A percentile compares a stretch with the other conserved stretches of the same genome.
Evolutionary conservation across 2,329 filamentous ascomycete species (phyloP).

Genomic region (Elsinoe arachidis): DNA sequence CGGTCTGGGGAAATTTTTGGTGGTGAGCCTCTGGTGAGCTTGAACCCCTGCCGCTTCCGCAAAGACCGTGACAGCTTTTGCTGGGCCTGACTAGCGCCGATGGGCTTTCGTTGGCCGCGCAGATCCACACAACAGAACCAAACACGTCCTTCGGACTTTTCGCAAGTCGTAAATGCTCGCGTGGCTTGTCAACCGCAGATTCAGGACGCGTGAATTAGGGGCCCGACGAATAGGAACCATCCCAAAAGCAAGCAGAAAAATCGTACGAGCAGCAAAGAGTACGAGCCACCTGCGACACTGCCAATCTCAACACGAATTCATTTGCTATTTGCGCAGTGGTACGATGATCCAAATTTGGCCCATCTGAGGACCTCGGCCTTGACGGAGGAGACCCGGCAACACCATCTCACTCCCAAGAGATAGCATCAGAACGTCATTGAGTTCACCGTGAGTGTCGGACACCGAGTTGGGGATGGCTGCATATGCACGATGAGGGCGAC

Average conservation of each 20-base stretch:
- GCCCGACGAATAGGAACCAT: background rate
- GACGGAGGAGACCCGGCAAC: constrained; percentile 9
- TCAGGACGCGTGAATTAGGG: background rate
- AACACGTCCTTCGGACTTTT: background rate
- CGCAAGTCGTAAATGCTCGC: background rate
- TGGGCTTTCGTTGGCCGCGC: constrained; percentile 11
- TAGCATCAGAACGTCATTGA: constrained; percentile 7
- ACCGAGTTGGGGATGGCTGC: constrained; percentile 11
- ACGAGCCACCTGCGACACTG: background rate
- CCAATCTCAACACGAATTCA: constrained; percentile 1
- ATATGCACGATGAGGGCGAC: constrained; percentile 4
- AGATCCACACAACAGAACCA: constrained; percentile 10
- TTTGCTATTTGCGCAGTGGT: background rate
- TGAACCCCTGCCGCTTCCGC: constrained; percentile 3
- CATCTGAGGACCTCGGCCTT: background rate
- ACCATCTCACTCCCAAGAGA: background rate
- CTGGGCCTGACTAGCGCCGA: constrained; percentile 12
- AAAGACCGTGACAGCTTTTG: background rate
- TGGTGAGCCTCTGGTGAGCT: constrained; percentile 2
- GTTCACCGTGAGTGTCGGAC: constrained; percentile 7
- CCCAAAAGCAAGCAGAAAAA: background rate
- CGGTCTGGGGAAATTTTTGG: constrained; percentile 12
- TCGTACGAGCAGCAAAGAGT: background rate
- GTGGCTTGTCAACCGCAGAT: constrained; percentile 12
- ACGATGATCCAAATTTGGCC: background rate